Evolutionary conservation across 768 basidiomycete genomes (phyloP).

Genomic region (Boletus huronensis): DNA sequence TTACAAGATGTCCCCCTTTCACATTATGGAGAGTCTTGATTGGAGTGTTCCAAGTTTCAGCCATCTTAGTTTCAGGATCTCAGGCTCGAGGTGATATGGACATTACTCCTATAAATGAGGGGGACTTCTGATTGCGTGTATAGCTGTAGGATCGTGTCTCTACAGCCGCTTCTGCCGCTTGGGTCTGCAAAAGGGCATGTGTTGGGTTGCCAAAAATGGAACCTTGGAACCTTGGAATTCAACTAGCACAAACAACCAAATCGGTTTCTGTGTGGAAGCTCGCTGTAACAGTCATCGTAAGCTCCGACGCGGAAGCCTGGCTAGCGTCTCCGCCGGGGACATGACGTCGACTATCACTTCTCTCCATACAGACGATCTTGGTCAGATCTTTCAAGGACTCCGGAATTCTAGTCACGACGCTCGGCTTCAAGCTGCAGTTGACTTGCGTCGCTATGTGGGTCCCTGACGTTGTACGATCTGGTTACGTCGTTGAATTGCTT

Average conservation of each 20-base stretch:
- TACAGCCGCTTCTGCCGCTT: not conserved
- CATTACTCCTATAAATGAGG: not conserved
- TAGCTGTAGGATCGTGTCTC: no score
- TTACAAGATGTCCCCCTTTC: not conserved
- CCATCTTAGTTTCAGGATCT: not conserved
- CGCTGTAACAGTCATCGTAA: conserved; percentile 8
- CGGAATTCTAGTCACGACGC: conserved; percentile 62
- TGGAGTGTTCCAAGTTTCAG: not conserved
- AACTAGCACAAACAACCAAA: conserved; percentile 30
- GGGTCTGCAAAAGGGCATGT: not conserved
- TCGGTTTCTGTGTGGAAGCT: not conserved
- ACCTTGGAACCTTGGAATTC: conserved; percentile 18
- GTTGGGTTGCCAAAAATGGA: conserved; percentile 11
- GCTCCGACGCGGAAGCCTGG: conserved; percentile 3
- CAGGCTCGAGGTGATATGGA: not conserved
- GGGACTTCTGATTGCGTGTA: not conserved
- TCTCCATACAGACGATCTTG: conserved; percentile 58
- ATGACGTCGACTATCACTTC: conserved; percentile 64
- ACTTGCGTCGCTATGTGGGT: conserved; percentile 73
- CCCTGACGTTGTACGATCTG: conserved; percentile 9
- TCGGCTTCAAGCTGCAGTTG: conserved; percentile 64
- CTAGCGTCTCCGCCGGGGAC: conserved; percentile 11
- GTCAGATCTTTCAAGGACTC: conserved; percentile 64
- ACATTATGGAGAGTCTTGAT: not conserved
- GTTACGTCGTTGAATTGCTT: conserved; percentile 5